Percentiles rank a stretch among this genome's conserved stretches.
Conservation (phyloP, 1,139 yeast species). For the Magnusiomyces suaveolens region DNA sequence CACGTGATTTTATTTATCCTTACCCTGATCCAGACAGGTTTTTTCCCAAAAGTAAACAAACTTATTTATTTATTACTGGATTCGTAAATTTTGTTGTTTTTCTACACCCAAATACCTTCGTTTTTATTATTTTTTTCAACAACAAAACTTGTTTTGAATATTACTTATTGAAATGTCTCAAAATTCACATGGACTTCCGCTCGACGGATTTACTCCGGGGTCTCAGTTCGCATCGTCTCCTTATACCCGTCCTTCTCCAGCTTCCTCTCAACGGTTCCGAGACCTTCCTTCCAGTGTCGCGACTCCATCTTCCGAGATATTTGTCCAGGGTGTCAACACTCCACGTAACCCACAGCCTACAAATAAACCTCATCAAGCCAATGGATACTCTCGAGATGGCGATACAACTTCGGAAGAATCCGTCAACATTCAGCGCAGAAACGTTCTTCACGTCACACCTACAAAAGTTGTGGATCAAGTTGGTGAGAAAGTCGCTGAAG, state of each 20-base stretch:
- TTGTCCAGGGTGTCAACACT: not conserved
- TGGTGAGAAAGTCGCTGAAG: slow-evolving; percentile 87
- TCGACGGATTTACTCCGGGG: slow-evolving; percentile 1
- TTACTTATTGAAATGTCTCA: not conserved
- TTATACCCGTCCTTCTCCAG: slow-evolving; percentile 3
- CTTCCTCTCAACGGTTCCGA: slow-evolving; percentile 1
- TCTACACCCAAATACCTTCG: too few species aligned
- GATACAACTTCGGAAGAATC: slow-evolving; percentile 3
- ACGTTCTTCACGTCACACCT: slow-evolving; percentile 32
- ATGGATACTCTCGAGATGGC: not conserved
- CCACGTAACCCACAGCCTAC: not conserved
- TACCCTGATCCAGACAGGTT: too few species aligned
- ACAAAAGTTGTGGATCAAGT: slow-evolving; percentile 86
- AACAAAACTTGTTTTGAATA: too few species aligned
- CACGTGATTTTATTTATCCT: too few species aligned
- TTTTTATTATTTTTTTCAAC: too few species aligned
- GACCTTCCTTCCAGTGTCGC: slow-evolving; percentile 5
- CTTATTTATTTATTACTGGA: too few species aligned
- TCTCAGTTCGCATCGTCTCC: not conserved
- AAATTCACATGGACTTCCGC: not conserved
- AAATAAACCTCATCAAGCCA: not conserved
- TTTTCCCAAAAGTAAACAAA: too few species aligned
- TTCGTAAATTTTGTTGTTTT: too few species aligned
- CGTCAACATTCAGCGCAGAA: slow-evolving; percentile 10
- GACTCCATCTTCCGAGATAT: not conserved